These are phyloP conservation scores for Pseudocohnilembus persalinus DNA, from an alignment of 169 alveolate genomes.

Conservation along the genomic window DNA sequence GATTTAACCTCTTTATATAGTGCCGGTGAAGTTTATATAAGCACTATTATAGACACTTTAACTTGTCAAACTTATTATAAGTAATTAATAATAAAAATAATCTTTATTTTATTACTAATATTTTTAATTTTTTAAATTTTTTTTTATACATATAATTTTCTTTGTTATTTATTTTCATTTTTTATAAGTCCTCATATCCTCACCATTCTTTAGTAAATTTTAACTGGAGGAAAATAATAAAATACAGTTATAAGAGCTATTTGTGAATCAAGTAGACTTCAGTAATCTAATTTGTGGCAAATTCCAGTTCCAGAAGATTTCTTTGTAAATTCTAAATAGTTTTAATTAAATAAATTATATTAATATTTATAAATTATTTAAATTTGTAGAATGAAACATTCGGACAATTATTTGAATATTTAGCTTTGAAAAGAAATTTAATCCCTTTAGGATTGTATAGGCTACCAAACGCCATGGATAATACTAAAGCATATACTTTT, in stretches of 20 bases:
- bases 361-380: no score
- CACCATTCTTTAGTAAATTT: conserved; percentile 68
- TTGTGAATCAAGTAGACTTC: conserved; percentile 76
- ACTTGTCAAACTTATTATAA: conserved; percentile 84
- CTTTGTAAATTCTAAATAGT: conserved; percentile 4
- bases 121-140: no score
- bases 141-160: no score
- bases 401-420: conserved; percentile 71
- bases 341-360: neutral
- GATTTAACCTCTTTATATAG: conserved; percentile 71
- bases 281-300: conserved; percentile 79
- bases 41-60: conserved; percentile 79
- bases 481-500: conserved; percentile 77
- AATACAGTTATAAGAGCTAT: conserved; percentile 65
- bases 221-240: conserved; percentile 69
- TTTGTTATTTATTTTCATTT: no score
- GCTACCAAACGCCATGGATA: conserved; percentile 81
- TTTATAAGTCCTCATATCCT: conserved; percentile 78
- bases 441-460: conserved; percentile 81
- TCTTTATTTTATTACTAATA: neutral
- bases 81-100: neutral
- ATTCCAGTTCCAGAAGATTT: conserved; percentile 83
- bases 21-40: conserved; percentile 85
- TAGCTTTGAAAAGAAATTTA: conserved; percentile 65
- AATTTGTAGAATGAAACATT: conserved; percentile 67